Conservation (phyloP, 2,329 filamentous ascomycete species). For the Cercospora zeina region DNA sequence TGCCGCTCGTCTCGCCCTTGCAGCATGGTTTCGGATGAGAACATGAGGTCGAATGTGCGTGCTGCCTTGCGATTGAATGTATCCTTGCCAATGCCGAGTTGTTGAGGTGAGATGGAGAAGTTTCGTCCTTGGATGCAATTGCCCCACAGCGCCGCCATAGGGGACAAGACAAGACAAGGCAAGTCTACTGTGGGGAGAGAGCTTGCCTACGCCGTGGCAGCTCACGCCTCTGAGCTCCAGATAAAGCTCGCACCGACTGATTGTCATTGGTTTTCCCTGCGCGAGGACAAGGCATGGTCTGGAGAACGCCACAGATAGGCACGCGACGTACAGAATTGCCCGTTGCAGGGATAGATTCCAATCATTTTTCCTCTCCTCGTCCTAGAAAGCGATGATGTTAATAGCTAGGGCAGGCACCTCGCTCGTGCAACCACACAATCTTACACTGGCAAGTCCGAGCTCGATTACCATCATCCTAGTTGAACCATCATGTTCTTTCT, state of each 20-base stretch:
- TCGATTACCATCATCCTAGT: not conserved
- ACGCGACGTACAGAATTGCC: slow-evolving; percentile 5
- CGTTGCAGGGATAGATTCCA: not conserved
- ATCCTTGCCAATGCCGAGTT: not conserved
- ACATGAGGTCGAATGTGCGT: not conserved
- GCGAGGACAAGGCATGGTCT: not conserved
- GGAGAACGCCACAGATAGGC: slow-evolving; percentile 1
- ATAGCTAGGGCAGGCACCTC: not conserved
- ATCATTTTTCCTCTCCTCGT: not conserved
- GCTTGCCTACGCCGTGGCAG: not conserved
- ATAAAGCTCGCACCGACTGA: slow-evolving; percentile 1
- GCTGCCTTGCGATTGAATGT: not conserved
- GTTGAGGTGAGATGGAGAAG: not conserved
- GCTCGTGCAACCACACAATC: not conserved
- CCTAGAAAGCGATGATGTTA: too few relatives aligned
- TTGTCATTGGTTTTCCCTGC: not conserved
- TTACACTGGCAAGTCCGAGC: not conserved
- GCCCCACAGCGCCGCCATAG: not conserved
- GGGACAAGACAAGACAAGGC: not conserved
- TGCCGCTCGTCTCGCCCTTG: not conserved
- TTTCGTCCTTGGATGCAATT: not conserved
- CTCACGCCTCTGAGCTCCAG: not conserved
- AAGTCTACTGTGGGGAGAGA: not conserved
- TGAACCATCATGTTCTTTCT: not conserved
- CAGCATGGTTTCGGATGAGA: not conserved